phyloP scores from a whole-genome alignment of 129 eudicot genomes.

The Erigeron canadensis region DNA sequence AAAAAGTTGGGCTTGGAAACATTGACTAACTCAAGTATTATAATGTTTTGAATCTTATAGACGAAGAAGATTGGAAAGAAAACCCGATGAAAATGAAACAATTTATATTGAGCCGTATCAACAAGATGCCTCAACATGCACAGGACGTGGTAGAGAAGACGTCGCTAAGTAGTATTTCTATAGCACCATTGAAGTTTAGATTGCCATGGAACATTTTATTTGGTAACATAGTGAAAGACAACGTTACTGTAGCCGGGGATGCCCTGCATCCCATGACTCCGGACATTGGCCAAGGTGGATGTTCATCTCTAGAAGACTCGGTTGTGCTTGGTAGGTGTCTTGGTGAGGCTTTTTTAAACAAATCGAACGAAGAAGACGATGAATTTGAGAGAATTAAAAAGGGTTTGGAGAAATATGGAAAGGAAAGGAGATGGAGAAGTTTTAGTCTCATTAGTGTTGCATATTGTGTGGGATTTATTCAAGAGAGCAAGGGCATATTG shows the following conservation, averaged over 20 bases:
- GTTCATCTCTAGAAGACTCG: constrained; percentile 67
- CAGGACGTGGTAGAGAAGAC: constrained; percentile 50
- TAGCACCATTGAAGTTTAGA: constrained; percentile 46
- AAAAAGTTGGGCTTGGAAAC: not conserved
- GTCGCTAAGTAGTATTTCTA: constrained; percentile 36
- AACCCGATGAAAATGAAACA: constrained; percentile 65
- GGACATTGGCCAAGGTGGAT: constrained; percentile 80
- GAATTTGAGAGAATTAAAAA: constrained; percentile 41
- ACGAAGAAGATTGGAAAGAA: constrained; percentile 43
- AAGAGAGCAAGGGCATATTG: constrained; percentile 49
- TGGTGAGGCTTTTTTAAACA: constrained; percentile 46
- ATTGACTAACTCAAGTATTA: not conserved
- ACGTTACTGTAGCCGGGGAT: constrained; percentile 71
- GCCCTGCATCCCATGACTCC: constrained; percentile 96
- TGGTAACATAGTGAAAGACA: constrained; percentile 47
- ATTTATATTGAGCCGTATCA: constrained; percentile 46
- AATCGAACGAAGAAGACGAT: constrained; percentile 23
- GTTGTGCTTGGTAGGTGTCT: constrained; percentile 66
- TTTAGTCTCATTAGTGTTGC: constrained; percentile 49
- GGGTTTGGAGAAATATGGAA: constrained; percentile 55
- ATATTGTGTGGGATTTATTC: constrained; percentile 46
- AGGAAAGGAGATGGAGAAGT: constrained; percentile 66
- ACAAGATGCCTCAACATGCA: constrained; percentile 39
- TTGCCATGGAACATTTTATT: constrained; percentile 57
- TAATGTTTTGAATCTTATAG: constrained; percentile 35